These are phyloP conservation scores for Talaromyces trachyspermus DNA, from an alignment of 495 filamentous ascomycete genomes.

Conservation along the genomic window DNA sequence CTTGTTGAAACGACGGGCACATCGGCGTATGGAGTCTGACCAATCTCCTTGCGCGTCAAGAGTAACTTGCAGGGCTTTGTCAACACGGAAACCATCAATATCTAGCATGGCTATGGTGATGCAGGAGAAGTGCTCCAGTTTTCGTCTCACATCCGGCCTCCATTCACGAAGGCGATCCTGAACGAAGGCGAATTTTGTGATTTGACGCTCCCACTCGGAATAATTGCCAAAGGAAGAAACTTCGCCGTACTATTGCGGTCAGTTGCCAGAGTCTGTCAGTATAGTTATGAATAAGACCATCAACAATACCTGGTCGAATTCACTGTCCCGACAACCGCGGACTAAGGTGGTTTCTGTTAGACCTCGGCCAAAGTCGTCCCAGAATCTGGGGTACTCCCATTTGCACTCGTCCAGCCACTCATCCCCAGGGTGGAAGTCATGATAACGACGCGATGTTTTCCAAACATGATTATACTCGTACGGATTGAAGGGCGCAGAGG, in stretches of 20 bases:
- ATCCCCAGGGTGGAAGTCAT: conserved; percentile 29
- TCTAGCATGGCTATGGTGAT: conserved; percentile 39
- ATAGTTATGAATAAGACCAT: conserved; percentile 5
- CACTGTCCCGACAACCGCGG: conserved; percentile 22
- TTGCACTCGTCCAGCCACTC: conserved; percentile 19
- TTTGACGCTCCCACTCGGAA: conserved; percentile 27
- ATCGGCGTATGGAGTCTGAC: conserved; percentile 32
- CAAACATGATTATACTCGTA: conserved; percentile 32
- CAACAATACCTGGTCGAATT: conserved; percentile 26
- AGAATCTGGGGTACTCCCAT: conserved; percentile 28
- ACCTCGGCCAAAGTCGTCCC: conserved; percentile 19
- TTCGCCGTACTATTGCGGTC: conserved; percentile 26
- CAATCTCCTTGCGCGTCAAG: conserved; percentile 39
- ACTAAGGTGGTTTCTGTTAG: conserved; percentile 18
- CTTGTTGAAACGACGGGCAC: conserved; percentile 34
- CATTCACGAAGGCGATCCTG: conserved; percentile 35
- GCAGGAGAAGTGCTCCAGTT: conserved; percentile 31
- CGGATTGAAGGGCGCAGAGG: conserved; percentile 30
- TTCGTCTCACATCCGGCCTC: conserved; percentile 25
- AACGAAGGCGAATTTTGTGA: conserved; percentile 33
- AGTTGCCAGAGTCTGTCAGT: conserved; percentile 1
- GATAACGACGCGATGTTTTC: conserved; percentile 34
- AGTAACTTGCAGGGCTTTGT: conserved; percentile 41
- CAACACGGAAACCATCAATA: conserved; percentile 42
- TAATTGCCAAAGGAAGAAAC: conserved; percentile 34